Base-by-base conservation (phyloP, 2,329 filamentous ascomycete species). In the Colletotrichum camelliae region DNA sequence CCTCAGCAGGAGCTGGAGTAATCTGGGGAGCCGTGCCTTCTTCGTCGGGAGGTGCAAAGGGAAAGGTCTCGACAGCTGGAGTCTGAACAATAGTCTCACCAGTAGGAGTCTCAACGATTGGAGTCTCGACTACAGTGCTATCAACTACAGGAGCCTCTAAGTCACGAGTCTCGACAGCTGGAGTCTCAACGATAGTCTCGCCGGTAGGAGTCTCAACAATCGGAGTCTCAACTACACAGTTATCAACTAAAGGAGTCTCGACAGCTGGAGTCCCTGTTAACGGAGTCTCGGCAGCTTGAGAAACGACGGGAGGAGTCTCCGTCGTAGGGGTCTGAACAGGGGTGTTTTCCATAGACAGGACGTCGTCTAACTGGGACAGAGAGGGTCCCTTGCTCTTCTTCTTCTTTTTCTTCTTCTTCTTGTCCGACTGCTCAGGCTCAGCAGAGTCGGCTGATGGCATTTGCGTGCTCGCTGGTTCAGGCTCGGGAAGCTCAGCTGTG, bases 391-490 rank as follows among this genome's bases (percentile, higher is more conserved):
- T 77, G 29, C 67, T 75, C 75, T 76, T 79, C 77, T 77, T 79
- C 62, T 77, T 79, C 62, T 77, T 78, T 61, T 80, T 80, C 70
- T 81, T 79, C 75, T 79, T 79, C 35, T 81, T 77, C 67, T 79
- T 82, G 16, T 66, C 74, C 29, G 70, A 67, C 27, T 66, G 64
- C 24, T 77, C 77, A 13, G 69, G 61, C 37, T 75, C 65, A 5
- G 48, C 43, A 64, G 57, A 37, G 18, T 77, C 73, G 15, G 77
- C 72, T 9, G 57, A 31, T n/a, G 62, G 29, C 33, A 52, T 52
- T 13, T 65, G 64, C n/a, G 29, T 52, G 16, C 13, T 24, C 31
- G 29, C 21, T 18, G 65, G 24, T 35, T 35, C 21, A 13, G 69
- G 65, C 39, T 78, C 69, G 13, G 57, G 27, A n/a, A 27, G 48